phyloP scores from a whole-genome alignment of 805 yeast genomes.

The Gaillardinia entomophila region DNA sequence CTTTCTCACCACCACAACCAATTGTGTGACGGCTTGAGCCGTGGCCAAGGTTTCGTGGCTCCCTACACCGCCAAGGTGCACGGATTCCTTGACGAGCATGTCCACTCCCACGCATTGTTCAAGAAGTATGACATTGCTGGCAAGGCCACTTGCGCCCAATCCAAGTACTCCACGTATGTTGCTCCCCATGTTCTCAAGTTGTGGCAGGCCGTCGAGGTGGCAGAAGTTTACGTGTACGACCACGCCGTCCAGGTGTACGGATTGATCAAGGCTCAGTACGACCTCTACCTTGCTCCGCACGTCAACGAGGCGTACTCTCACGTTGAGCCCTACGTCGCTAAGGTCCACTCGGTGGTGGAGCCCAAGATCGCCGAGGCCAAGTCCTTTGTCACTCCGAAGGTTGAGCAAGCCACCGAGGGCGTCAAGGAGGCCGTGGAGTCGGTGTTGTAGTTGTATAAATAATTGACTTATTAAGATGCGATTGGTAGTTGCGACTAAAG shows the following conservation, averaged over 20 bases:
- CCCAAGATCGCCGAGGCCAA: neutral
- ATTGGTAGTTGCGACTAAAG: too few relatives aligned
- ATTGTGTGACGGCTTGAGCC: slow-evolving; percentile 27
- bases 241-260: slow-evolving; percentile 13
- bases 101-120: slow-evolving; percentile 31
- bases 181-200: slow-evolving; percentile 26
- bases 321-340: neutral
- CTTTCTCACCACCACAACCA: slow-evolving; percentile 29
- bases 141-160: slow-evolving; percentile 18
- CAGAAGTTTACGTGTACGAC: slow-evolving; percentile 26
- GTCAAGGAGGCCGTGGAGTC: neutral
- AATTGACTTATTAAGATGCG: neutral
- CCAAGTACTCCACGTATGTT: slow-evolving; percentile 17
- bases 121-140: slow-evolving; percentile 25
- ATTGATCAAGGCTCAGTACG: slow-evolving; percentile 15
- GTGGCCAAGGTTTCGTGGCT: slow-evolving; percentile 18
- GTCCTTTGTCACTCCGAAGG: too few relatives aligned
- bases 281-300: slow-evolving; percentile 13
- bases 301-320: slow-evolving; percentile 2
- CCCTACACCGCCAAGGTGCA: slow-evolving; percentile 26
- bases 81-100: slow-evolving; percentile 28
- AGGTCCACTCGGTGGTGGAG: neutral
- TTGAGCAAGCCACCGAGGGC: neutral
- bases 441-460: neutral
- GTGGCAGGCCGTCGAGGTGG: slow-evolving; percentile 27